Conservation (phyloP, 495 filamentous ascomycete genomes). For the Penicillium parvum region DNA sequence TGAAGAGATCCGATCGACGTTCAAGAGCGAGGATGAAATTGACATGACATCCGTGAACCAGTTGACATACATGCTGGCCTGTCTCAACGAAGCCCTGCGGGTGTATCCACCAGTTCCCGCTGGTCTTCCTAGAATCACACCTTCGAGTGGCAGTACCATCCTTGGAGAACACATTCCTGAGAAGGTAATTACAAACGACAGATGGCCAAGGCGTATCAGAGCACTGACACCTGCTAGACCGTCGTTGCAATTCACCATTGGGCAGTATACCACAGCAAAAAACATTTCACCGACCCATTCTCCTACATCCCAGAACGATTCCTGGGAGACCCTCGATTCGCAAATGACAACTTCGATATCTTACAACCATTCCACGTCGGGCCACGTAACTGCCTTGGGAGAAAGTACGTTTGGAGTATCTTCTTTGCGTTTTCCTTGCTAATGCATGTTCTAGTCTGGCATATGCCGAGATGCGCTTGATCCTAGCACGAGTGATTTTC, state of each 20-base stretch:
- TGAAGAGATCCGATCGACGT: constrained; percentile 34
- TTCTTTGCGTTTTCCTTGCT: background rate
- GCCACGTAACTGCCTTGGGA: constrained; percentile 56
- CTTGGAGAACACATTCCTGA: constrained; percentile 39
- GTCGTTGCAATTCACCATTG: constrained; percentile 46
- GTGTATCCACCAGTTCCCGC: constrained; percentile 54
- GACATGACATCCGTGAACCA: constrained; percentile 39
- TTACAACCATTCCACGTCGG: constrained; percentile 56
- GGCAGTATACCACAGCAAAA: constrained; percentile 38
- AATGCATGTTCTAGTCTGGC: constrained; percentile 29
- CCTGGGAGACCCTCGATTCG: constrained; percentile 28
- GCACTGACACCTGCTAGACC: constrained; percentile 32
- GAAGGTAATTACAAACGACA: constrained; percentile 15
- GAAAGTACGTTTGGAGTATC: constrained; percentile 39
- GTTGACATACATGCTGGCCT: constrained; percentile 52
- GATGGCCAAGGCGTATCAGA: background rate
- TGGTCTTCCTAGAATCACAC: constrained; percentile 41
- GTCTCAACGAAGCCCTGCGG: constrained; percentile 54
- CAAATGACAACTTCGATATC: constrained; percentile 40
- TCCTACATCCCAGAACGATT: constrained; percentile 51
- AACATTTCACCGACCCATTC: constrained; percentile 45
- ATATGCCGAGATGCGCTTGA: constrained; percentile 39
- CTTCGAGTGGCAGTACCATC: constrained; percentile 44
- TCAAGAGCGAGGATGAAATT: constrained; percentile 52
- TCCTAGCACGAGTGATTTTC: constrained; percentile 34